Base-by-base conservation (phyloP, 2,329 filamentous ascomycete species). In the Periglandula ipomoeae region DNA sequence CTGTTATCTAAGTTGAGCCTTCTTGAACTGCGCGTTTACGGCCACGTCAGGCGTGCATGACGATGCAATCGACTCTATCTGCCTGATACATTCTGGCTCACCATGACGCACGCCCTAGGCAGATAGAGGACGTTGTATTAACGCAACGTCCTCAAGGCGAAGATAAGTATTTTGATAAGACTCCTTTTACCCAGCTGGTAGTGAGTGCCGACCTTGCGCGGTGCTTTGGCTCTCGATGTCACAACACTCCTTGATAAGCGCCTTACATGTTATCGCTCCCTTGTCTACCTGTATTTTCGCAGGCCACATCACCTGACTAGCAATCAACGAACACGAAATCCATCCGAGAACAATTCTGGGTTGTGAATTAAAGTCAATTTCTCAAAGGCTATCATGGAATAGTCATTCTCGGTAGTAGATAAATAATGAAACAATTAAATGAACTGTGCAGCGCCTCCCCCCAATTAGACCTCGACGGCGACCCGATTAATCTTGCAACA, bases 401-500 rank as follows among this genome's bases (percentile, higher is more conserved):
- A 9, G 2, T 32, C 11, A 32, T 32, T 11, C 30, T n/a, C n/a
- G n/a, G n/a, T n/a, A n/a, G n/a, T n/a, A n/a, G n/a, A n/a, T 15
- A 32, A 15, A 32, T 32, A 32, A 32, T 10, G 15, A 11, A 9
- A 32, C 2, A 10, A 32, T 11, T 11, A 4, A 32, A 11, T 7
- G 15, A 13, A 10, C 35, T n/a, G 19, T 38, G n/a, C n/a, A 19
- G 4, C n/a, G 15, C n/a, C 7, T 15, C n/a, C 19, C 9, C 23
- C 17, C 19, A 17, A n/a, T 17, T 45, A 47, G 19, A 45, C 47
- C 27, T 52, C 47, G 17, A 47, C 43, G 5, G 38, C 42, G 13
- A 46, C 42, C 38, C 48, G 37, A 43, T 60, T 54, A 27, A 53
- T 61, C 44, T 58, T 58, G 47, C 60, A 59, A 50, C 61, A 65